Evolutionary conservation across 768 basidiomycete genomes (phyloP), one percentile per base, ranked within the genome.

Genomic region (Trametes cinnabarina): DNA sequence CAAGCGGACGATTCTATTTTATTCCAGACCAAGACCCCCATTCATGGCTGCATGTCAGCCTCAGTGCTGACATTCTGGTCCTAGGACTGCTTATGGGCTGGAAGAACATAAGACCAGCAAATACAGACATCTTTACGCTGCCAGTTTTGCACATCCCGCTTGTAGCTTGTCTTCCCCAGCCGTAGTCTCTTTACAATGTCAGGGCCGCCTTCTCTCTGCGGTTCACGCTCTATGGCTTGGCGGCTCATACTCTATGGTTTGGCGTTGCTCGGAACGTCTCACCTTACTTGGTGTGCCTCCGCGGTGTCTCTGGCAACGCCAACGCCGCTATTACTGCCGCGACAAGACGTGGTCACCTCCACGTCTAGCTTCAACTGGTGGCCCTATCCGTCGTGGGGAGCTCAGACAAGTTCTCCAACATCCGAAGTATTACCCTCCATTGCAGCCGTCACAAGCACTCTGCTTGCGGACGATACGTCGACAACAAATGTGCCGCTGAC

Each of bases 281-380:
- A 17, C 15, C 5, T 39, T 9, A 25, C 11, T 12, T 12, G 10
- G 22, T 4, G 11, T 26, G 44, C 25, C 23, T 46, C 25, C 17
- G 44, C 44, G 44, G 44, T 20, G 10, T 46, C 25, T 46, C 19
- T 26, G 15, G 23, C 44, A 4, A 46, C 44, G 23, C 15, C 44
- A 22, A 5, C 30, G 2, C 32, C n/a, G 11, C 17, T 19, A 41
- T 22, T 19, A 43, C n/a, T 15, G 4, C 46, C 46, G 0, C 17
- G 54, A 17, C 54, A 55, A 48, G 54, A 55, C 39, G 6, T 55
- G 46, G 14, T 37, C 3, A 47, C 54, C 1, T 47, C 54, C 11
- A 56, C 69, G 14, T 61, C 68, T 17, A 69, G 65, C 57, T 57
- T 70, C 47, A 61, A 70, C 51, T 73, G 72, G 72, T 73, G 72